Evolutionary conservation across 2,329 filamentous ascomycete genomes (phyloP).

Genomic region (Epichloe baconii): DNA sequence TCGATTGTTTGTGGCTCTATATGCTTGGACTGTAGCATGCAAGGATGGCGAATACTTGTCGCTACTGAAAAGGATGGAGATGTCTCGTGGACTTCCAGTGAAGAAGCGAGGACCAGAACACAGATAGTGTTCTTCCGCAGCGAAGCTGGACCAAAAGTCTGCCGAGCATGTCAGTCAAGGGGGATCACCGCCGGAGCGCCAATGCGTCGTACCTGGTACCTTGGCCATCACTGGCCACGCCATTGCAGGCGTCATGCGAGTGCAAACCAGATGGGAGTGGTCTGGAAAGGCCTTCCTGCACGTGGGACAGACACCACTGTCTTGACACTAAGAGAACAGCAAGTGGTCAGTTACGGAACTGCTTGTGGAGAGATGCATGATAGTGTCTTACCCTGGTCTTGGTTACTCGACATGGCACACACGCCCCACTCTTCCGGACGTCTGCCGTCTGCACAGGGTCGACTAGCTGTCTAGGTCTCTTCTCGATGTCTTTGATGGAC

Average conservation of each 20-base stretch:
- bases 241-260: slow-evolving; percentile 23
- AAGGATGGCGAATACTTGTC: slow-evolving; percentile 25
- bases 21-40: slow-evolving; percentile 25
- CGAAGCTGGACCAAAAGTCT: slow-evolving; percentile 26
- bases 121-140: slow-evolving; percentile 21
- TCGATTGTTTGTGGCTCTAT: slow-evolving; percentile 18
- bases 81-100: slow-evolving; percentile 23
- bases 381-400: slow-evolving; percentile 32
- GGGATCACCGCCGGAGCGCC: slow-evolving; percentile 1
- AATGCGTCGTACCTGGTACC: slow-evolving; percentile 21
- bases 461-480: slow-evolving; percentile 23
- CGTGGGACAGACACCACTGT: slow-evolving; percentile 28
- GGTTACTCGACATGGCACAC: slow-evolving; percentile 33
- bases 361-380: slow-evolving; percentile 7
- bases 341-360: slow-evolving; percentile 14
- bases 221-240: slow-evolving; percentile 26
- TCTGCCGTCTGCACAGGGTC: slow-evolving; percentile 33
- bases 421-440: slow-evolving; percentile 35
- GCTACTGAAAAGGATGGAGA: slow-evolving; percentile 23
- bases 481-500: slow-evolving; percentile 20
- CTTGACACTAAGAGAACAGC: slow-evolving; percentile 21
- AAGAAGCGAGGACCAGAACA: slow-evolving; percentile 23
- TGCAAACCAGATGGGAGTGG: slow-evolving; percentile 27
- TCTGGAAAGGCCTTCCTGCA: slow-evolving; percentile 28
- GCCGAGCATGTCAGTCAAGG: slow-evolving; percentile 10